Evolutionary conservation across 441 rosid genomes (phyloP).

Genomic region (California macrophylla): DNA sequence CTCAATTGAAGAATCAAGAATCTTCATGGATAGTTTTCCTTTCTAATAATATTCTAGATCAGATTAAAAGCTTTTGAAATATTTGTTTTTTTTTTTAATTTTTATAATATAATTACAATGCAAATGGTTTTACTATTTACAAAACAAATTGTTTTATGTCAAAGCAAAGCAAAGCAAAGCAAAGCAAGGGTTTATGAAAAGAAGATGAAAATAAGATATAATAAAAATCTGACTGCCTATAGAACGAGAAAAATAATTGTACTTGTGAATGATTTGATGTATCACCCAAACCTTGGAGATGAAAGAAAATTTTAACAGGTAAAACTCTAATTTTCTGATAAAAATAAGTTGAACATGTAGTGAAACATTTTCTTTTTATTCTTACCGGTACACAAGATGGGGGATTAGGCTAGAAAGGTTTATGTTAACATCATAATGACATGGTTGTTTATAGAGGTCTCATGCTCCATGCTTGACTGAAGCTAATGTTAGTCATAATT

Average conservation of each 20-base stretch:
- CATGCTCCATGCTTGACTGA: background rate
- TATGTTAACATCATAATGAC: background rate
- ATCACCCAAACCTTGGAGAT: slow-evolving; percentile 1
- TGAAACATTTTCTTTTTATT: background rate
- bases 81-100: background rate
- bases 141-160: background rate
- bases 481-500: background rate
- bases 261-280: slow-evolving; percentile 1
- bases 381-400: slow-evolving; percentile 3
- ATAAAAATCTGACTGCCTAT: background rate
- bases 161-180: background rate
- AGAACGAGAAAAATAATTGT: background rate
- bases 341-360: background rate
- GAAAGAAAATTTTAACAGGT: background rate
- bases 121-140: background rate
- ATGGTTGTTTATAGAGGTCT: background rate
- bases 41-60: background rate
- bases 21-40: background rate
- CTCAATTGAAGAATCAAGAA: slow-evolving; percentile 3
- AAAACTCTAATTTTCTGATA: background rate
- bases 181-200: background rate
- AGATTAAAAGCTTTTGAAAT: background rate
- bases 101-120: background rate
- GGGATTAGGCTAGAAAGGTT: background rate
- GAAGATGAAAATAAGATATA: background rate